Base-by-base conservation (phyloP, 495 filamentous ascomycete genomes). In the Tuber melanosporum region DNA sequence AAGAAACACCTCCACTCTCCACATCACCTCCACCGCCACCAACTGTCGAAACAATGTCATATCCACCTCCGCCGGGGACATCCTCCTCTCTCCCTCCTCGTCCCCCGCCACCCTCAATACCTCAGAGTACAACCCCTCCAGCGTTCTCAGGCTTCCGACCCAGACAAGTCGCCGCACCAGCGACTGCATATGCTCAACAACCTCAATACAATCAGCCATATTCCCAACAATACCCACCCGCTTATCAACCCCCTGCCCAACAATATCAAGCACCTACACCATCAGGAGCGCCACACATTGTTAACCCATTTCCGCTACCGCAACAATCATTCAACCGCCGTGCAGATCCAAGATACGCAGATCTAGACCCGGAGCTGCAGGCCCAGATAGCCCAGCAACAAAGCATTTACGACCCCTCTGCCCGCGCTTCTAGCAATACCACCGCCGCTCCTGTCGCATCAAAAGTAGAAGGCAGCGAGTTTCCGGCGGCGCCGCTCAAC, bases 381-480 rank as follows among this genome's bases (percentile, higher is more conserved):
- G 94, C 94, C 17, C 92, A 97, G 84, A 94, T 98, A 75, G 95
- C 95, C 70, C 94, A 97, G 85, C 98, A 96, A 93, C 94, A 97
- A 85, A 94, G 91, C 82, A 93, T 95, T 26, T 99, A 98, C 83
- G 88, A 91, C 75, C 88, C 87, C 49, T 89, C 87, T 74, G 89
- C 45, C 83, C 85, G 43, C n/a, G 82, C 83, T 7, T 78, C 84
- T 2, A 85, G 86, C 17, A 84, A 85, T 15, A 82, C 84, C 12
- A 84, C 84, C 43, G 83, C 86, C 46, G 85, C 87, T 6, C 85
- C 86, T 41, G 85, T 85, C 22, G 85, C 86, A 47, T 85, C 84
- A n/a, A 85, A 85, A 7, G 83, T 86, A 9, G 80, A 86, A 0
- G 88, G 70, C 76, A 46, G 62, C 39, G 77, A 77, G 44, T 72